Conservation (phyloP, 495 filamentous ascomycete genomes). For the Aspergillus asperescens region DNA sequence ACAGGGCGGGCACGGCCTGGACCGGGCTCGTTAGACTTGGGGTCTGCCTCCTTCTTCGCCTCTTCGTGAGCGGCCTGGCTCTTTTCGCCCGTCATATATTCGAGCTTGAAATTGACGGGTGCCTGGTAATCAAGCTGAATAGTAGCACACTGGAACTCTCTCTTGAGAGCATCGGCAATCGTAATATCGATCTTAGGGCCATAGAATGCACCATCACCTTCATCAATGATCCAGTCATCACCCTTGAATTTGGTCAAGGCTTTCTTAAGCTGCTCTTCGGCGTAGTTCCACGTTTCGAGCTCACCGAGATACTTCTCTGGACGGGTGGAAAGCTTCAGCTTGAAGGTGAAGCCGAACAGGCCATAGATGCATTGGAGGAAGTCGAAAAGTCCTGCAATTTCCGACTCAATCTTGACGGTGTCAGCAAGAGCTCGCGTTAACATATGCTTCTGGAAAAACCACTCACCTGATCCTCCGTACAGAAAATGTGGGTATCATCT, state of each 20-base stretch:
- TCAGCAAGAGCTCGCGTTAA: constrained; percentile 11
- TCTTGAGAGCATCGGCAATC: constrained; percentile 71
- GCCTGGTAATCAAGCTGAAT: constrained; percentile 97
- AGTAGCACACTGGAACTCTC: constrained; percentile 87
- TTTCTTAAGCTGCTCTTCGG: constrained; percentile 69
- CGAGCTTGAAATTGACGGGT: constrained; percentile 73
- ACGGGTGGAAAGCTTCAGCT: constrained; percentile 88
- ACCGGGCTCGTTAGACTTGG: constrained; percentile 34
- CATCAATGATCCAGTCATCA: constrained; percentile 78
- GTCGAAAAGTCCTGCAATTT: constrained; percentile 84
- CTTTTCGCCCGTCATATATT: constrained; percentile 73
- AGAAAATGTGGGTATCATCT: constrained; percentile 94
- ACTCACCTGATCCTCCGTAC: constrained; percentile 63
- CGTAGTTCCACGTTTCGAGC: constrained; percentile 80
- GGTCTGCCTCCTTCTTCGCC: constrained; percentile 31
- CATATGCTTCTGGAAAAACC: background rate
- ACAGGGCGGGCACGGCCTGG: constrained; percentile 84
- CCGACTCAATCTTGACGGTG: constrained; percentile 60
- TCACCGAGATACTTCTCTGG: constrained; percentile 89
- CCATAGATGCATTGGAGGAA: constrained; percentile 82
- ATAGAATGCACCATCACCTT: constrained; percentile 95
- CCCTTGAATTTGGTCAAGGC: constrained; percentile 77
- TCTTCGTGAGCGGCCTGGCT: constrained; percentile 34
- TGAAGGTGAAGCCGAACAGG: constrained; percentile 90
- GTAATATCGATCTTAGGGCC: constrained; percentile 95